A percentile compares a stretch with the other conserved stretches of the same genome.
phyloP scores from a whole-genome alignment of 1,284 basidiomycete genomes.

The Ustilago curta region DNA sequence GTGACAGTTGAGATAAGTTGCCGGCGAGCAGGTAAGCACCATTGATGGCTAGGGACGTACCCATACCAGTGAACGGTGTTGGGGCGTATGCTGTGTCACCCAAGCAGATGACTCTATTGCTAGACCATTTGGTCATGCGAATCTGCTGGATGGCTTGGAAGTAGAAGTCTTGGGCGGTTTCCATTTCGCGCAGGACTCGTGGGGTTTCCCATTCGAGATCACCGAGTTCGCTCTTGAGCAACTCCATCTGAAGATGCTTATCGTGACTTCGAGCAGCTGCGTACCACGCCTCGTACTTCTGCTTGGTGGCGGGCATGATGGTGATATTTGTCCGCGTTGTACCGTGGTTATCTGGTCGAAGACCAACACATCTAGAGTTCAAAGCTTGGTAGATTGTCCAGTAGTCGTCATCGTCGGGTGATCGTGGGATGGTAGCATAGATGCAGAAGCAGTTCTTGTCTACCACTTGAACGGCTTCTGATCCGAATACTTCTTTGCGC shows the following conservation, averaged over 20 bases:
- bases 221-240: constrained; percentile 27
- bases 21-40: constrained; percentile 53
- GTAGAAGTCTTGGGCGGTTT: constrained; percentile 43
- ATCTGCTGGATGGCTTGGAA: constrained; percentile 50
- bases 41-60: constrained; percentile 46
- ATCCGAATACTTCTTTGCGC: constrained; percentile 40
- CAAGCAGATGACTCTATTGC: constrained; percentile 42
- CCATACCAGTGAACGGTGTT: constrained; percentile 54
- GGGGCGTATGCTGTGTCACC: constrained; percentile 56
- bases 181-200: constrained; percentile 34
- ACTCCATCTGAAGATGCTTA: constrained; percentile 25
- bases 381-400: constrained; percentile 34
- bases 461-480: constrained; percentile 7
- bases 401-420: constrained; percentile 23
- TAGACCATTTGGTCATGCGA: constrained; percentile 42
- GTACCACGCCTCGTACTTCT: constrained; percentile 23
- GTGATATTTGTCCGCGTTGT: constrained; percentile 25
- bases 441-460: constrained; percentile 23
- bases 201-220: constrained; percentile 35
- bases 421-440: constrained; percentile 43
- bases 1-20: constrained; percentile 33
- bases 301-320: constrained; percentile 21
- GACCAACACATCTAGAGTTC: constrained; percentile 7
- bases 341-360: constrained; percentile 51
- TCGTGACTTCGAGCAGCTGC: constrained; percentile 18